These are phyloP conservation scores for Bipolaris sorokiniana DNA, from an alignment of 2,329 filamentous ascomycete species.

Conservation along the genomic window DNA sequence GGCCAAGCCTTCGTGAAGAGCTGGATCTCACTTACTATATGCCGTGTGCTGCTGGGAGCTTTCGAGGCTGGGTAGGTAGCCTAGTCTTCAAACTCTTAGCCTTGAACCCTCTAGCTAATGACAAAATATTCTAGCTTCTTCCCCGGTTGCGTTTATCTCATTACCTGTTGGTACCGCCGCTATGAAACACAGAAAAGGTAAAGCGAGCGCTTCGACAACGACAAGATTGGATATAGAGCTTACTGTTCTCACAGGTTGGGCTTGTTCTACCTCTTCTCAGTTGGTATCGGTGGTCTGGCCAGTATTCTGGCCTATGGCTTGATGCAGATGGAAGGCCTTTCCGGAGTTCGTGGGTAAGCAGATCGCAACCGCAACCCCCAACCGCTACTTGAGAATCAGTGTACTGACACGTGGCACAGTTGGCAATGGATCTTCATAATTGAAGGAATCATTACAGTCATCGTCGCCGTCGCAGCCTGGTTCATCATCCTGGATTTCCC, in stretches of 20 bases:
- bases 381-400: background rate
- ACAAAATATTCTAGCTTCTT: slow-evolving; percentile 21
- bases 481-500: slow-evolving; percentile 40
- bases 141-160: slow-evolving; percentile 37
- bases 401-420: slow-evolving; percentile 1
- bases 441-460: slow-evolving; percentile 35
- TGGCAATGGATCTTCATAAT: slow-evolving; percentile 43
- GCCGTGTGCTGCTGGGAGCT: slow-evolving; percentile 30
- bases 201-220: background rate
- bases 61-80: slow-evolving; percentile 26
- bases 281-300: slow-evolving; percentile 34
- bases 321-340: slow-evolving; percentile 37
- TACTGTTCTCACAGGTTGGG: slow-evolving; percentile 18
- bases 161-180: slow-evolving; percentile 38
- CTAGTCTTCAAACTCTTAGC: too few relatives aligned
- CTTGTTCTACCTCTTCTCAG: slow-evolving; percentile 35
- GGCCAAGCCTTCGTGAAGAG: slow-evolving; percentile 33
- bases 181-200: slow-evolving; percentile 34
- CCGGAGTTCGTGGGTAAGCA: slow-evolving; percentile 20
- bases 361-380: background rate
- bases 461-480: slow-evolving; percentile 33
- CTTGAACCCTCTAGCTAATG: too few relatives aligned
- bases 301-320: slow-evolving; percentile 38
- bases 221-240: background rate
- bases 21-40: slow-evolving; percentile 31